Percentiles rank a stretch among this genome's conserved stretches.
phyloP scores from a whole-genome alignment of 345 rosid genomes.

The Salix purpurea region DNA sequence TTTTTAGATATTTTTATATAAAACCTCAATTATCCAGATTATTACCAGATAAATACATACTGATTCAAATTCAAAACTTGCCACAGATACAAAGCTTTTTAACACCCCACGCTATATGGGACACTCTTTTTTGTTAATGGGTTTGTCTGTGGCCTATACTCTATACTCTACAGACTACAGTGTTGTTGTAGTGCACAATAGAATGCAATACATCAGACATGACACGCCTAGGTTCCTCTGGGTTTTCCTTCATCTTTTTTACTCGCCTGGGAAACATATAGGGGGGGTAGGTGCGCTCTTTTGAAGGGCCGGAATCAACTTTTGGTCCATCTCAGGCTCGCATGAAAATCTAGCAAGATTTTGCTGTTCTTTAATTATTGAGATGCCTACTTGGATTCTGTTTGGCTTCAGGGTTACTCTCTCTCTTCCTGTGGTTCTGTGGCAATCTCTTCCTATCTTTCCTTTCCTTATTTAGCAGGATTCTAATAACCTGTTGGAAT shows the following conservation, averaged over 20 bases:
- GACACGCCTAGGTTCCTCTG: neutral
- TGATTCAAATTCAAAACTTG: no score
- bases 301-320: neutral
- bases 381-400: slow-evolving; percentile 27
- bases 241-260: neutral
- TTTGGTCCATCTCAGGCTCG: neutral
- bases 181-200: no score
- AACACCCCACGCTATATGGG: no score
- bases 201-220: neutral
- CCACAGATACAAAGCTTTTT: no score
- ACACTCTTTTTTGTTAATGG: neutral
- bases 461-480: slow-evolving; percentile 21
- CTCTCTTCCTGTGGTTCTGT: neutral
- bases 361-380: slow-evolving; percentile 24
- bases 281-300: neutral
- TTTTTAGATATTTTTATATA: no score
- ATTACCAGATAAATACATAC: no score
- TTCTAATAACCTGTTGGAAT: slow-evolving; percentile 18
- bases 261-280: neutral
- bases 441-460: neutral
- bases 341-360: slow-evolving; percentile 14
- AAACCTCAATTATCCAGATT: no score
- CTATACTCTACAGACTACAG: no score
- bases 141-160: neutral
- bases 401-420: slow-evolving; percentile 5